Conservation (phyloP, 2,329 filamentous ascomycete genomes). For the Escovopsis sp. region DNA sequence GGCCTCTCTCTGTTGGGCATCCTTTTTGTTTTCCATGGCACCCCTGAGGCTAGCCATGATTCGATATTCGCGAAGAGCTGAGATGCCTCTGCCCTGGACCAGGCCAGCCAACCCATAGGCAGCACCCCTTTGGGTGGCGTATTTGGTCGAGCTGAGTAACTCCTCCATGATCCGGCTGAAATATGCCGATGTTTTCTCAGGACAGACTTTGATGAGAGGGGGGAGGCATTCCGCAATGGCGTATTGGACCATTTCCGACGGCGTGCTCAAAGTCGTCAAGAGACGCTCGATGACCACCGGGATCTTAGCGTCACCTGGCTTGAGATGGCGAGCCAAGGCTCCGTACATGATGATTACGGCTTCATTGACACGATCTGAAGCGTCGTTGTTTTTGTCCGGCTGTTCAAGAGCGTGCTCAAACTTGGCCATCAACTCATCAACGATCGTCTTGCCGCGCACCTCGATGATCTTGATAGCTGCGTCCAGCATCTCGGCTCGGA, state of each 20-base stretch:
- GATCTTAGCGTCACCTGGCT: constrained; percentile 71
- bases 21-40: constrained; percentile 91
- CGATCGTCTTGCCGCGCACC: constrained; percentile 62
- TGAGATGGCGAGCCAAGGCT: constrained; percentile 76
- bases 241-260: constrained; percentile 92
- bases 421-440: constrained; percentile 82
- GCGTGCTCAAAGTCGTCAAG: constrained; percentile 76
- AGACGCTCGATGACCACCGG: constrained; percentile 78
- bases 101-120: constrained; percentile 91
- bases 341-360: constrained; percentile 97
- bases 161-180: constrained; percentile 68
- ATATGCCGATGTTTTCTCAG: constrained; percentile 64
- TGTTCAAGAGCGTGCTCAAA: constrained; percentile 82
- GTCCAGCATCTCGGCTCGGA: constrained; percentile 83
- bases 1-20: constrained; percentile 74
- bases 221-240: constrained; percentile 90
- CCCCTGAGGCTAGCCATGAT: constrained; percentile 69
- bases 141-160: constrained; percentile 76
- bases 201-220: constrained; percentile 71
- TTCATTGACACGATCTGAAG: constrained; percentile 84
- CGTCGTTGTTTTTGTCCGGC: constrained; percentile 66
- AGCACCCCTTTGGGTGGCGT: constrained; percentile 81
- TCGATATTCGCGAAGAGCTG: constrained; percentile 67
- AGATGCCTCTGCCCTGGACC: constrained; percentile 74
- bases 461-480: constrained; percentile 73